phyloP scores from a whole-genome alignment of 2,329 filamentous ascomycete species.

The Penicillium sp. region DNA sequence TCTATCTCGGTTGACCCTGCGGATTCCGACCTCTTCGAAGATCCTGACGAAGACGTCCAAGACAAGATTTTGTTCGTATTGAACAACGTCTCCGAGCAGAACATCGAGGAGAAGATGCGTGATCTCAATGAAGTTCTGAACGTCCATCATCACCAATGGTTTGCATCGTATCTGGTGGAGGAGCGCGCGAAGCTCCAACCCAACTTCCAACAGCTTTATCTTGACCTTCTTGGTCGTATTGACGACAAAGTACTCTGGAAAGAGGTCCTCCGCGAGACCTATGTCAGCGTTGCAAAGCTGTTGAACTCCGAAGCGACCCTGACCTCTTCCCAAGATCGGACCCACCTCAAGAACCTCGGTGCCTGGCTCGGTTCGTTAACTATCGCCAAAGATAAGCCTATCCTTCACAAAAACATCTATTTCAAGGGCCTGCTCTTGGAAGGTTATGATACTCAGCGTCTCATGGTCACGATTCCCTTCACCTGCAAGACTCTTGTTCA shows the following conservation, averaged over 20 bases:
- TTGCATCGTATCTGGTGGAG: constrained; percentile 89
- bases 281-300: constrained; percentile 75
- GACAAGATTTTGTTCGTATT: constrained; percentile 93
- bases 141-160: constrained; percentile 87
- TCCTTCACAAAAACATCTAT: constrained; percentile 92
- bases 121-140: constrained; percentile 76
- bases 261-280: constrained; percentile 90
- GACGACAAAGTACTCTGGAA: constrained; percentile 73
- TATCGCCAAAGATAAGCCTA: constrained; percentile 86
- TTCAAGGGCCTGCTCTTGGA: constrained; percentile 95
- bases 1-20: constrained; percentile 72
- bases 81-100: constrained; percentile 92
- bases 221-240: constrained; percentile 80
- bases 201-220: constrained; percentile 90
- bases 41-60: constrained; percentile 77
- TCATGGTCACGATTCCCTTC: constrained; percentile 91
- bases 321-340: constrained; percentile 75
- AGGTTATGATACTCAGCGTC: constrained; percentile 83
- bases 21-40: constrained; percentile 62
- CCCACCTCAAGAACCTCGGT: constrained; percentile 86
- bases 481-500: constrained; percentile 93
- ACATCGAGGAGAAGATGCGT: constrained; percentile 74
- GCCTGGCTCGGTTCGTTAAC: constrained; percentile 91
- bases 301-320: constrained; percentile 86
- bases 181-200: constrained; percentile 95